Percentiles rank a stretch among this genome's conserved stretches.
Conservation (phyloP, 1,284 basidiomycete genomes). For the Coniferiporia weirii region DNA sequence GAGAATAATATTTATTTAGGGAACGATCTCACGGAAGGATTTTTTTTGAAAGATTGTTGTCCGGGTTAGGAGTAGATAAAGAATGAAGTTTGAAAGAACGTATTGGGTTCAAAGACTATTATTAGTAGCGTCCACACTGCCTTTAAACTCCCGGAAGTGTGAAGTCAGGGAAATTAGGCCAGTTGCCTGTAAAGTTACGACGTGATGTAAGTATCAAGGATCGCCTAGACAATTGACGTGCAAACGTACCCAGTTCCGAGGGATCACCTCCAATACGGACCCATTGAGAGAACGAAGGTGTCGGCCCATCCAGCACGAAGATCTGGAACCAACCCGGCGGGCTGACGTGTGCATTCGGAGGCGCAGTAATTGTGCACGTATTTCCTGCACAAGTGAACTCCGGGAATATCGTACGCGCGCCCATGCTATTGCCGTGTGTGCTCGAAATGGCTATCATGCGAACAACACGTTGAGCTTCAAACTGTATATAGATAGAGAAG, state of each 20-base stretch:
- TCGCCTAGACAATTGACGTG: neutral
- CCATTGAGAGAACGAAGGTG: conserved; percentile 66
- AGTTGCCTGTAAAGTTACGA: conserved; percentile 36
- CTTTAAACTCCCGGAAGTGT: conserved; percentile 45
- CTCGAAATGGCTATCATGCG: conserved; percentile 57
- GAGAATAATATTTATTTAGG: neutral
- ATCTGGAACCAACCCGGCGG: conserved; percentile 75
- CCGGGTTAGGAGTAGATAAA: no score
- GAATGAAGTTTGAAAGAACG: no score
- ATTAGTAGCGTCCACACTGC: neutral
- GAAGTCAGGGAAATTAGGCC: conserved; percentile 63
- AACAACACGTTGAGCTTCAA: conserved; percentile 7
- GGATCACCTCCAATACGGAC: conserved; percentile 75
- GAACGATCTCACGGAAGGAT: no score
- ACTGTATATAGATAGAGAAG: neutral
- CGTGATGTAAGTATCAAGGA: neutral
- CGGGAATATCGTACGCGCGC: conserved; percentile 64
- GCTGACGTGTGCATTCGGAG: conserved; percentile 59
- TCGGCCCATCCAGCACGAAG: conserved; percentile 69
- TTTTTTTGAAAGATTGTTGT: no score
- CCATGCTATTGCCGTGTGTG: conserved; percentile 76
- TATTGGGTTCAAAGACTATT: neutral
- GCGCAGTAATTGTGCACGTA: conserved; percentile 61
- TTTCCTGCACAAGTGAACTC: conserved; percentile 56
- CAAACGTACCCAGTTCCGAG: conserved; percentile 35